Base-by-base conservation (phyloP, 2,329 filamentous ascomycete genomes). In the Colletotrichum phormii region DNA sequence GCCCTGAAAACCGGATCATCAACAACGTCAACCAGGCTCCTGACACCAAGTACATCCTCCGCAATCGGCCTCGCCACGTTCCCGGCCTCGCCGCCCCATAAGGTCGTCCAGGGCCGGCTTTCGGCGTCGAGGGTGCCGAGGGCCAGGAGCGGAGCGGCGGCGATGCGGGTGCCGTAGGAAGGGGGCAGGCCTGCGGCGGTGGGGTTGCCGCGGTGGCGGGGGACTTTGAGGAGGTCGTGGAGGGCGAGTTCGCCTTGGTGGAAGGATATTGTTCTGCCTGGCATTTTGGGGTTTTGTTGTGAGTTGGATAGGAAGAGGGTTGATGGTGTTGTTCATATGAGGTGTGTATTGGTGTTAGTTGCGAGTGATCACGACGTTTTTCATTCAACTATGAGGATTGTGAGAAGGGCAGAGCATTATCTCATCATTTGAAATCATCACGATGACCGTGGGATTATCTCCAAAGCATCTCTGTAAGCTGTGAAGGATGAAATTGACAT, bases 61-160 rank as follows among this genome's bases (percentile, higher is more conserved):
- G 89, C 91, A 0, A 95, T 82, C 0, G 90, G 87, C 60, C 87
- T 85, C 0, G 90, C 89, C 76, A 96, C 93, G 9, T 22, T 60
- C 0, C 93, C 93, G 1, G 88, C 81, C 71, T 91, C 85, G 18
- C 94, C 94, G n/a, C 94, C 94, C 90, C 93, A 93, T 8, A 97
- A 75, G 0, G 93, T 93, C 18, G 92, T 93, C 94, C 94, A 97
- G 1, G 93, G 94, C 24, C 89, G 84, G 2, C 88, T 88, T 24
- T 90, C 78, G 2, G 83, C 81, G 77, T 97, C 94, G 1, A 95
- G 82, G 0, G 93, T 89, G 1, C 94, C 94, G 22, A 97, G 82
- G 0, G 93, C 94, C 15, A 97, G 84, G 8, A 97, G 85, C 0
- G 93, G 91, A 0, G 90, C 91, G 18, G 83, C 82, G 63, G 88